These are phyloP conservation scores for Dothistroma pini DNA, from an alignment of 2,329 filamentous ascomycete genomes.

Conservation along the genomic window DNA sequence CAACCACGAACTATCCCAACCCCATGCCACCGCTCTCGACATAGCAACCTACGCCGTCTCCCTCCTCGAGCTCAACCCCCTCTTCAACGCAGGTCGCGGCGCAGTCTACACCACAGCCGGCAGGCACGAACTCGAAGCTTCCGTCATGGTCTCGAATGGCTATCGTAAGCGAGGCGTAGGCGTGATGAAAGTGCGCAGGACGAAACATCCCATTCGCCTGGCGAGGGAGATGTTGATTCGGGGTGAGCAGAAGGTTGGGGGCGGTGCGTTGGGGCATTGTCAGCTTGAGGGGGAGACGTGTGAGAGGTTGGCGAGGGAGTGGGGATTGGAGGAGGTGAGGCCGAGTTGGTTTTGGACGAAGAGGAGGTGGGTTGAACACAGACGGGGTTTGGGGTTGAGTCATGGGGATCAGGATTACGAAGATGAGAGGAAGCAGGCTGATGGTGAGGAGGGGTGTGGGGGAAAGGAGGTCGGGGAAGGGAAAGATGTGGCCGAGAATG, in stretches of 20 bases:
- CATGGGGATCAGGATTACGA: constrained; percentile 40
- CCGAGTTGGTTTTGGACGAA: constrained; percentile 75
- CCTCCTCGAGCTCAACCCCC: constrained; percentile 71
- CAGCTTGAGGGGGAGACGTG: constrained; percentile 65
- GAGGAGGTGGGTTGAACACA: constrained; percentile 74
- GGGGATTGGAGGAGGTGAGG: constrained; percentile 68
- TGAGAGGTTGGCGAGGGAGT: constrained; percentile 63
- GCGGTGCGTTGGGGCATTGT: constrained; percentile 63
- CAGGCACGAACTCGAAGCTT: constrained; percentile 80
- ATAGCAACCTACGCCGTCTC: constrained; percentile 71
- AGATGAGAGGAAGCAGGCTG: constrained; percentile 37
- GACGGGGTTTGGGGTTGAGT: constrained; percentile 52
- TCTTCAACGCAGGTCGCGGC: constrained; percentile 82
- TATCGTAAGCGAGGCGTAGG: constrained; percentile 73
- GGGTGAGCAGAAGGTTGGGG: constrained; percentile 59
- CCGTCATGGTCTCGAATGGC: constrained; percentile 75
- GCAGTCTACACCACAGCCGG: constrained; percentile 84
- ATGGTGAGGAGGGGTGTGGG: constrained; percentile 19
- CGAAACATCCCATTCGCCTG: constrained; percentile 76
- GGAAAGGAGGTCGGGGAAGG: not conserved
- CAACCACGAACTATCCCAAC: constrained; percentile 28
- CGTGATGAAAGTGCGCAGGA: constrained; percentile 66
- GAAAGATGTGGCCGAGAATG: not conserved
- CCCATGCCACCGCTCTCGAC: constrained; percentile 60
- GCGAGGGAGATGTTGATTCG: constrained; percentile 67